Base-by-base conservation (phyloP, 768 basidiomycete species). In the Kwoniella sp. region DNA sequence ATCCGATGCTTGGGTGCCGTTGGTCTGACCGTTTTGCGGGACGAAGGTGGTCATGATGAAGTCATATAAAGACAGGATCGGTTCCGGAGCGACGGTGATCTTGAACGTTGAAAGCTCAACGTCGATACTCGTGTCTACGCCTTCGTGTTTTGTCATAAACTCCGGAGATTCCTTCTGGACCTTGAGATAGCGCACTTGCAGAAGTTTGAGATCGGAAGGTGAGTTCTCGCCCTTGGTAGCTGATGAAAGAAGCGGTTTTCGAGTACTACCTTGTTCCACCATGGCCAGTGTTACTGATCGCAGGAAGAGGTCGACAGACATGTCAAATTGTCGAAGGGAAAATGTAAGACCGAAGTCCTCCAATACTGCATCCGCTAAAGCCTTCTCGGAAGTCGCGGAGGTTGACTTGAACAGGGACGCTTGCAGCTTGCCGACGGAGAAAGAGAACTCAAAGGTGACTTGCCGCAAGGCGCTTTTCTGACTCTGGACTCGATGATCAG, bases 21-120 rank as follows among this genome's bases (percentile, higher is more conserved):
- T 17, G 11, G 29, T 23, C 28, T 70, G 50, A 20, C 66, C 63
- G 34, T 55, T 68, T 56, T 83, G 71, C 9, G 89, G 87, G 11
- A 92, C 90, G 80, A 99, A 99, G 0, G 96, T 97, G 2, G 90
- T 89, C 89, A 99, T 94, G 80, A 99, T 87, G 82, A 95, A 97
- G 82, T 98, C 93, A 81, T 97, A 98, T 23, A 97, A 81, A 1
- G 89, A 85, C 38, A 99, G 83, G 48, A 97, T 88, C 13, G 95
- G 93, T 75, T 93, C 92, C 0, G 96, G 93, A 8, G 90, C 89
- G 2, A 90, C 88, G 61, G 87, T 87, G 81, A 98, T 88, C 58
- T 94, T 86, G 78, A 99, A 88, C 0, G 95, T 96, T 2, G 95
- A 94, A 41, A 98, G 84, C 71, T 87, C 87, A 69, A 93, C 86